Base-by-base conservation (phyloP, 23 red algal genomes). In the Rhodosorus marinus region DNA sequence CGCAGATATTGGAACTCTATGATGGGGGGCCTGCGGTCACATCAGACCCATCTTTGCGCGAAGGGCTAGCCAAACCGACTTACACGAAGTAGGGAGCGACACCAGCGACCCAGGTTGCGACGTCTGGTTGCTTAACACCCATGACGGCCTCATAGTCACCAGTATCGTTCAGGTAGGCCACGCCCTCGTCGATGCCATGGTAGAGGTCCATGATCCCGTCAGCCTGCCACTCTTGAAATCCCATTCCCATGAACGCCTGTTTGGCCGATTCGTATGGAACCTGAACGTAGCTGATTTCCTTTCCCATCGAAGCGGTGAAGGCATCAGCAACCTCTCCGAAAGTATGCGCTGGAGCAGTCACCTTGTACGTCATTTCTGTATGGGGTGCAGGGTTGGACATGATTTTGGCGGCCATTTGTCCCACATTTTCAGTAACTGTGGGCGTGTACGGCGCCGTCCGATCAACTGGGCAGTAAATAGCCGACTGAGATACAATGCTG, bases 161-260 rank as follows among this genome's bases (percentile, higher is more conserved):
- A n/a, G n/a, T n/a, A n/a, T n/a, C n/a, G n/a, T n/a, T n/a, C n/a
- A n/a, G n/a, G n/a, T n/a, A n/a, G n/a, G n/a, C n/a, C n/a, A n/a
- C n/a, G n/a, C n/a, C n/a, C n/a, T n/a, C n/a, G 47, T 50, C 47
- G 26, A 50, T 50, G 2, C 23, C 22, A 26, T 50, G 47, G 47
- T 50, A 24, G 47, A 50, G 47, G 5, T 50, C 47, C 6, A 24
- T 50, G 22, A 50, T 26, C 5, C 47, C 47, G 0, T 50, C 47
- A 22, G 47, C 47, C 47, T 50, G 47, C 47, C 47, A 50, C 5
- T 22, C 47, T 26, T 22, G 47, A 26, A 50, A 50, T 22, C 47
- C 47, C 47, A 50, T 50, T 26, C 47, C 47, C 47, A 50, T 22
- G 22, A 50, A 24, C 47, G 47, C 1, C 47, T 50, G 22, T 3